phyloP scores from a whole-genome alignment of 1,284 basidiomycete species.

The Cerrena zonata region DNA sequence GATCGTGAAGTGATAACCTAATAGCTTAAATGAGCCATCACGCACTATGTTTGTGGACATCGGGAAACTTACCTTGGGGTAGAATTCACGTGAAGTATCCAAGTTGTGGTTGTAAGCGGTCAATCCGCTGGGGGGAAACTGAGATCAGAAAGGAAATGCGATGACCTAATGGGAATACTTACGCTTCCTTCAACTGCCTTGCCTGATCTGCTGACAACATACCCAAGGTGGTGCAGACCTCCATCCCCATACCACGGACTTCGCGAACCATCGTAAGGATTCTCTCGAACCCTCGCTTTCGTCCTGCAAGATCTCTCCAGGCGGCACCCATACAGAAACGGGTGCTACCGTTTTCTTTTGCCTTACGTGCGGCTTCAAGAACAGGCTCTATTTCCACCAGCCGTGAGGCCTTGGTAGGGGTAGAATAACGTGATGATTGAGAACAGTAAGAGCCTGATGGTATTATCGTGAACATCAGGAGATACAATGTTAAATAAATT shows the following conservation, averaged over 20 bases:
- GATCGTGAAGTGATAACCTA: slow-evolving; percentile 92
- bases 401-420: slow-evolving; percentile 82
- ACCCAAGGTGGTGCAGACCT: slow-evolving; percentile 96
- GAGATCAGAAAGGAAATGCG: slow-evolving; percentile 3
- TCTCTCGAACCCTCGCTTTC: slow-evolving; percentile 90
- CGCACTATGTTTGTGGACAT: not conserved
- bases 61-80: slow-evolving; percentile 64
- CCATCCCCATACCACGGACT: slow-evolving; percentile 87
- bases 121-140: slow-evolving; percentile 54
- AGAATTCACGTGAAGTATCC: slow-evolving; percentile 95
- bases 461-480: not conserved
- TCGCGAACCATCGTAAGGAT: slow-evolving; percentile 91
- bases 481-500: not conserved
- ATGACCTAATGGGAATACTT: slow-evolving; percentile 25
- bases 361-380: slow-evolving; percentile 82
- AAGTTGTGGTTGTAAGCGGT: slow-evolving; percentile 99
- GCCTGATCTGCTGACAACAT: slow-evolving; percentile 96
- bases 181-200: slow-evolving; percentile 89
- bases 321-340: slow-evolving; percentile 99
- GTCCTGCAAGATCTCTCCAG: slow-evolving; percentile 93
- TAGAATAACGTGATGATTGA: slow-evolving; percentile 89
- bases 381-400: slow-evolving; percentile 91
- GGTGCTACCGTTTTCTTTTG: slow-evolving; percentile 94
- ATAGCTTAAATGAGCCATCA: not conserved
- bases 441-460: slow-evolving; percentile 88